phyloP scores from a whole-genome alignment of 176 grass and related monocot genomes.

The Juncus inflexus region DNA sequence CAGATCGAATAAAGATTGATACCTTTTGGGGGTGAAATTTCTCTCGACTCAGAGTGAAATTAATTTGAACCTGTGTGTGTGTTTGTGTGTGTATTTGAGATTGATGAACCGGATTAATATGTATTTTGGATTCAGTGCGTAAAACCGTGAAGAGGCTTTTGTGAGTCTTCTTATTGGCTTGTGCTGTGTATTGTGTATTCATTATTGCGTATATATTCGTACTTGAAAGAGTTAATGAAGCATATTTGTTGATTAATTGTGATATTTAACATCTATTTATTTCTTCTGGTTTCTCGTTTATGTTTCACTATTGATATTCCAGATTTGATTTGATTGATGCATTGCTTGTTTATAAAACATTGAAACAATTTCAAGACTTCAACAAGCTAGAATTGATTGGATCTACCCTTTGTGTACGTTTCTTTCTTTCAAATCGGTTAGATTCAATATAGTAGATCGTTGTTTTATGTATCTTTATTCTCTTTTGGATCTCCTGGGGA shows the following conservation, averaged over 20 bases:
- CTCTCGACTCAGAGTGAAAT: constrained; percentile 8
- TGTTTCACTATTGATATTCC: not conserved
- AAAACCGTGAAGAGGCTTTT: constrained; percentile 25
- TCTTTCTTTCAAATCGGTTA: too few species aligned
- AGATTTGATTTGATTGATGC: too few species aligned
- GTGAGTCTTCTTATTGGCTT: constrained; percentile 22
- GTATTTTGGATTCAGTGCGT: constrained; percentile 2
- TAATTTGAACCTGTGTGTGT: not conserved
- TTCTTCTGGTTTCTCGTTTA: not conserved
- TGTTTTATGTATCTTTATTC: too few species aligned
- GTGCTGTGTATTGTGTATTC: not conserved
- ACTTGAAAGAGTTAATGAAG: constrained; percentile 13
- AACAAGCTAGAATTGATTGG: too few species aligned
- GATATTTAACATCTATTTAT: constrained; percentile 4
- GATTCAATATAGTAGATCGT: too few species aligned
- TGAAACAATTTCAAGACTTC: too few species aligned
- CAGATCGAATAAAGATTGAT: constrained; percentile 12
- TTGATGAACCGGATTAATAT: constrained; percentile 1
- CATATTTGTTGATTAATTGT: constrained; percentile 19
- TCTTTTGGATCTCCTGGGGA: too few species aligned
- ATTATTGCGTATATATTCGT: constrained; percentile 6
- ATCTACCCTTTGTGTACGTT: too few species aligned
- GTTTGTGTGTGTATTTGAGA: constrained; percentile 8
- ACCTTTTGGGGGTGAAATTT: constrained; percentile 21
- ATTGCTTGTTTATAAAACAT: too few species aligned